Base-by-base conservation (phyloP, 352 stramenopile species). In the Thalassiosira ordinaria region DNA sequence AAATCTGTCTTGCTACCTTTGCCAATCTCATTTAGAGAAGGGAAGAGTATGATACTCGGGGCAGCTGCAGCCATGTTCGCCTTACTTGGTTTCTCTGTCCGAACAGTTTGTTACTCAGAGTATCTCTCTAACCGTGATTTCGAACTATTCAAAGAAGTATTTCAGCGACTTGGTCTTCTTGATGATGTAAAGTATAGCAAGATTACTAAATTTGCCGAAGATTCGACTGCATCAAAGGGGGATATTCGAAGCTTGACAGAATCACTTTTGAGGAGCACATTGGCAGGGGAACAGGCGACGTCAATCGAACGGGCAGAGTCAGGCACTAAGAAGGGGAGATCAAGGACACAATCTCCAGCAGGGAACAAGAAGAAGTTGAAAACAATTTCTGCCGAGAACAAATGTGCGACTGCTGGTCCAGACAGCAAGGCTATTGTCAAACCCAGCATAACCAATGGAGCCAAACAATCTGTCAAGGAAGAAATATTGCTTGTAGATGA, bases 401-500 rank as follows among this genome's bases (percentile, higher is more conserved):
- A 27, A 24, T 26, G 7, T 35, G 7, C 2, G 29, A 9, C 22
- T n/a, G 9, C 31, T 11, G n/a, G n/a, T n/a, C n/a, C n/a, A n/a
- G n/a, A n/a, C n/a, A n/a, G n/a, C n/a, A n/a, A n/a, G n/a, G n/a
- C n/a, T n/a, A n/a, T n/a, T n/a, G n/a, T n/a, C n/a, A 41, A 7
- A 7, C 4, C 18, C 7, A 56, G 47, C n/a, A 6, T 29, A 56
- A 56, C 9, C 24, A 7, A 9, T 22, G 6, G 3, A 20, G 44
- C 6, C 3, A 52, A 52, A 3, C 1, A 35, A 46, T 49, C n/a
- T 24, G 18, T 2, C 11, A 77, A 22, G 33, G 59, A 80, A 66
- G 86, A 91, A 84, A 85, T 93, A 41, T 66, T 93, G 37, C 69
- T 93, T 24, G 82, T 93, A 31, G 88, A 93, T 72, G 88, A 93